These are phyloP conservation scores for Rhodotorula paludigena DNA, from an alignment of 768 basidiomycete genomes.

Conservation along the genomic window DNA sequence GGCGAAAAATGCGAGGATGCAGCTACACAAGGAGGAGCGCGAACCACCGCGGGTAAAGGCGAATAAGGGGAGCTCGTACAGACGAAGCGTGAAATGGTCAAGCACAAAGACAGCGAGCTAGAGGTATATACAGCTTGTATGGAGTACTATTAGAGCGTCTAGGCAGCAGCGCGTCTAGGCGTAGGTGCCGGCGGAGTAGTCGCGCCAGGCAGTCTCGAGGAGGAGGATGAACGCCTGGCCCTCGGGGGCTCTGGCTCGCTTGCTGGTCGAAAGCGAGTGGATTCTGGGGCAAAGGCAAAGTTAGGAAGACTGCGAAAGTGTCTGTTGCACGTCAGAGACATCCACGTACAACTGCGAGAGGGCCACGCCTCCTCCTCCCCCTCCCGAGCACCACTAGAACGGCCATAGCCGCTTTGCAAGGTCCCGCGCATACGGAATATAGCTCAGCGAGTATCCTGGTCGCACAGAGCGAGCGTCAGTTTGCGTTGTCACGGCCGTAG, in stretches of 20 bases:
- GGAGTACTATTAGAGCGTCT: too few relatives aligned
- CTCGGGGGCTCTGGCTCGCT: conserved; percentile 64
- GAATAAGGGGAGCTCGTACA: too few relatives aligned
- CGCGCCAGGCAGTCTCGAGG: conserved; percentile 68
- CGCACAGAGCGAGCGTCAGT: background rate
- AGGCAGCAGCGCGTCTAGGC: too few relatives aligned
- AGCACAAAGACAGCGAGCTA: background rate
- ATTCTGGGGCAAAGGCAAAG: conserved; percentile 61
- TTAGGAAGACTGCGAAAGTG: too few relatives aligned
- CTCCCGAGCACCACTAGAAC: too few relatives aligned
- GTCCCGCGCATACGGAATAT: conserved; percentile 32
- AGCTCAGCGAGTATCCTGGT: conserved; percentile 14
- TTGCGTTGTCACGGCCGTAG: conserved; percentile 9
- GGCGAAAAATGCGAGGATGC: too few relatives aligned
- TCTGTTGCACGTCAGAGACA: too few relatives aligned
- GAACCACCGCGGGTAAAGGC: too few relatives aligned
- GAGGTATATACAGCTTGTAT: background rate
- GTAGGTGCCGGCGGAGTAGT: conserved; percentile 55
- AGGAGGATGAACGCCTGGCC: conserved; percentile 72
- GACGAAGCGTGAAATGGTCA: too few relatives aligned
- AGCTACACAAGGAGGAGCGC: too few relatives aligned
- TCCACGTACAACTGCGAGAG: too few relatives aligned
- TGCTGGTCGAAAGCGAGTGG: conserved; percentile 56
- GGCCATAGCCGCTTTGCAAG: conserved; percentile 21
- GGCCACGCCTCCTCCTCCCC: too few relatives aligned